A percentile compares a stretch with the other conserved stretches of the same genome.
Evolutionary conservation across 2,329 filamentous ascomycete genomes (phyloP).

Genomic region (Ceratocystis albifundus): DNA sequence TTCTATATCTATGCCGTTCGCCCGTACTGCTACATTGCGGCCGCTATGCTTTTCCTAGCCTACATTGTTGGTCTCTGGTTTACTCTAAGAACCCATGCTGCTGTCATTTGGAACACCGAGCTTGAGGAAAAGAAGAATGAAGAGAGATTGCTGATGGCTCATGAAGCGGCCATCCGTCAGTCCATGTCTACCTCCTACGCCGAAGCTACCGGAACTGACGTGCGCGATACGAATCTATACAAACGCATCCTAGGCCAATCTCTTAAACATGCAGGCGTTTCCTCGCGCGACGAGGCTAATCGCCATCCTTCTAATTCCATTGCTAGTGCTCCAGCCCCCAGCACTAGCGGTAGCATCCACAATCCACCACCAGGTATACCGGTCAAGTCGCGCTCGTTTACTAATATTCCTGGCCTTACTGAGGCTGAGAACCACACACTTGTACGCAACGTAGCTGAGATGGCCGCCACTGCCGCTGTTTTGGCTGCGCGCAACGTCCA

Average conservation of each 20-base stretch:
- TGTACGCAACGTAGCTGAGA: constrained; percentile 79
- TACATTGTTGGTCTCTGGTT: constrained; percentile 93
- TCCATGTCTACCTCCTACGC: constrained; percentile 28
- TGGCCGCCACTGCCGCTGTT: constrained; percentile 81
- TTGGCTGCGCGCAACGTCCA: constrained; percentile 69
- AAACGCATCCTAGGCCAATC: constrained; percentile 89
- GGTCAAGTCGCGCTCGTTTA: constrained; percentile 34
- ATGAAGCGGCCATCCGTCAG: constrained; percentile 15
- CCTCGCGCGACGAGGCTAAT: constrained; percentile 38
- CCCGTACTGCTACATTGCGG: constrained; percentile 85
- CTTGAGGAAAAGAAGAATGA: constrained; percentile 62
- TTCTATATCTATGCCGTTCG: constrained; percentile 87
- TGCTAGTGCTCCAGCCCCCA: constrained; percentile 31
- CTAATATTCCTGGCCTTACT: constrained; percentile 58
- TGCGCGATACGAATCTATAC: constrained; percentile 80
- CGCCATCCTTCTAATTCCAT: constrained; percentile 32
- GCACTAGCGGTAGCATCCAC: constrained; percentile 29
- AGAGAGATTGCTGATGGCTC: constrained; percentile 31
- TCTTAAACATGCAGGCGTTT: constrained; percentile 59
- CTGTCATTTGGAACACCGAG: constrained; percentile 91
- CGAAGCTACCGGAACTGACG: constrained; percentile 49
- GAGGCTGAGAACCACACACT: constrained; percentile 71
- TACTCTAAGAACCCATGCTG: constrained; percentile 87
- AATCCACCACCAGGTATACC: constrained; percentile 34
- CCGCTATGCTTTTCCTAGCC: constrained; percentile 74